Base-by-base conservation (phyloP, 208 protist genomes). In the Jaenimonas drosophilae region DNA sequence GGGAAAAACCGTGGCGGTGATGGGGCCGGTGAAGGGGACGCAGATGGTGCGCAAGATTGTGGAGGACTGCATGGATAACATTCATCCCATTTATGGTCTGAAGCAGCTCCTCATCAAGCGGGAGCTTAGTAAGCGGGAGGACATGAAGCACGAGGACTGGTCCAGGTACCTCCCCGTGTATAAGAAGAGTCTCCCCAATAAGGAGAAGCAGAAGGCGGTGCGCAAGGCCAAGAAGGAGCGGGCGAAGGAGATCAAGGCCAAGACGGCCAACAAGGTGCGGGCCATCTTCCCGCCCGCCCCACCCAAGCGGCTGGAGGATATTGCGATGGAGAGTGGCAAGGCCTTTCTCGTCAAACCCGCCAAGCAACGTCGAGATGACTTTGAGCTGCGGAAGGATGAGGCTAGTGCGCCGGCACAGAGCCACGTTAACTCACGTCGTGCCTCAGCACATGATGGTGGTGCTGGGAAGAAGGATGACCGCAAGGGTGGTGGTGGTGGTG, bases 1-100 rank as follows among this genome's bases (percentile, higher is more conserved):
- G 65, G 97, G 96, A 25, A 97, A 96, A 59, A 98, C 96, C 2
- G 97, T 99, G 1, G 67, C 93, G 7, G 75, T 80, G 16, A 99
- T 99, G 83, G 98, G 98, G 0, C 75, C 87, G 14, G 83, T 91
- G 34, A 96, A 98, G 51, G 97, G 97, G 7, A 80, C 96, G 11
- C 96, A 97, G 54, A 71, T 88, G 63, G 97, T 98, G 4, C 79
- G 96, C 21, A 88, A 95, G 47, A 96, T 99, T 28, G 96, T 99
- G 4, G 81, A 97, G 34, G 98, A 99, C 57, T 99, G 97, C 75
- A 99, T 99, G 97, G 91, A 98, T 54, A 99, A 99, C 59, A 97
- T 99, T 32, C 98, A 99, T 57, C 98, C 98, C 9, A 97, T 99
- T 37, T 99, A 99, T 66, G 97, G 98, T 54, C 98, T 99, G 33